Conservation (phyloP, 2,329 filamentous ascomycete genomes). For the Exophiala bonariae region DNA sequence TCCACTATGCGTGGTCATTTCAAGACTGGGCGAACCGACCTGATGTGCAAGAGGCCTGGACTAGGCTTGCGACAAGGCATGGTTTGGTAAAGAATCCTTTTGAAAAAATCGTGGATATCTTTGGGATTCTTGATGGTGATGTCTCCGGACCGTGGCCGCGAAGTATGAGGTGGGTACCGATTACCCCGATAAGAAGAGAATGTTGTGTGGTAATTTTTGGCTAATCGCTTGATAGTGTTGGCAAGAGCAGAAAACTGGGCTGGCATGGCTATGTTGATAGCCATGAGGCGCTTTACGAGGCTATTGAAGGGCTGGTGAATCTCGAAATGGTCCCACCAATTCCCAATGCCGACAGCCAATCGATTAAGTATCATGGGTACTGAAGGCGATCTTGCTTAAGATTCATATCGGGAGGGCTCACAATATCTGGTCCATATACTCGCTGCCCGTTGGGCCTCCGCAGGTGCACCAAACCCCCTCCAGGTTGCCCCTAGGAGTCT, state of each 20-base stretch:
- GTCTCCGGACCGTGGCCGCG: too few species aligned
- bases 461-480: too few species aligned
- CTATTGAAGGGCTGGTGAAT: background rate
- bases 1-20: background rate
- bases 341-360: too few species aligned
- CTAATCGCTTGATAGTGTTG: background rate
- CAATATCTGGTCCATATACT: too few species aligned
- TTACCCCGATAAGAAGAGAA: background rate
- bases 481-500: too few species aligned
- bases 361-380: too few species aligned
- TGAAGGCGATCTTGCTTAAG: too few species aligned
- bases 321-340: background rate
- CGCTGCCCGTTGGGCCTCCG: too few species aligned
- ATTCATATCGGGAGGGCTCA: too few species aligned
- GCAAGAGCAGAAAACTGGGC: background rate
- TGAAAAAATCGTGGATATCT: background rate
- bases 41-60: background rate
- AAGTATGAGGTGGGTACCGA: too few species aligned
- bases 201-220: background rate
- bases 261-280: background rate
- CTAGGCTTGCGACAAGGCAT: background rate
- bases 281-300: background rate
- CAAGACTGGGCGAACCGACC: background rate
- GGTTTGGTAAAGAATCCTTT: background rate
- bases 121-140: background rate